Evolutionary conservation across 257 asterid species (phyloP), one percentile per base, ranked within the genome.

Genomic region (Petunia secreta): DNA sequence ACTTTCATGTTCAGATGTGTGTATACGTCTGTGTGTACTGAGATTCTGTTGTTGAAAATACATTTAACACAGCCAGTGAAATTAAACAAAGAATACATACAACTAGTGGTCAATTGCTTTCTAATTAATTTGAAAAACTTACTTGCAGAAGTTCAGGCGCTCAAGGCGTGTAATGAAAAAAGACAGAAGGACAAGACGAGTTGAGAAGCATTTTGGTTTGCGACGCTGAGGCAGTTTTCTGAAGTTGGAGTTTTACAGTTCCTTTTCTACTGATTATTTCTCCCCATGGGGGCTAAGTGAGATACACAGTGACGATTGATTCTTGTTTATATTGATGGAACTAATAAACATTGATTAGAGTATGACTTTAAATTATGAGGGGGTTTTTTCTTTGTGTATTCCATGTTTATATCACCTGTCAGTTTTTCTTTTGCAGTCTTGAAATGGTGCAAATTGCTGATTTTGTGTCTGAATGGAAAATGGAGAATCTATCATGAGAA

Each of bases 91-190:
- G 38, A 16, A 44, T 68, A 4, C 37, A 34, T 39, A 38, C 48
- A 38, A 8, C 5, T 64, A 2, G 10, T 64, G 10, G 5, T 44
- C 58, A 4, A 46, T 69, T 69, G 40, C 57, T 44, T 68, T 68
- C 0, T 60, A 14, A 62, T 76, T 67, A 54, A 2, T 75, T 43
- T 8, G 34, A 43, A 38, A 48, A 48, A 62, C 41, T 63, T 25
- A 16, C 4, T 78, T 78, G 54, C 95, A 90, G 97, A 89, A 84
- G 97, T 92, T 85, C 92, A 89, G 85, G 92, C 91, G 74, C 77
- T 92, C 81, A 92, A 91, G 85, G 86, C 86, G 36, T 92, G 97
- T 88, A 87, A 85, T 67, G 93, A 91, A 54, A 82, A 88, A 85
- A 87, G 85, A 74, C 86, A 83, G 60, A 90, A 79, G 68, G 83